Conservation (phyloP, 2,329 filamentous ascomycete species). For the Pleochaeta shiraiana region DNA sequence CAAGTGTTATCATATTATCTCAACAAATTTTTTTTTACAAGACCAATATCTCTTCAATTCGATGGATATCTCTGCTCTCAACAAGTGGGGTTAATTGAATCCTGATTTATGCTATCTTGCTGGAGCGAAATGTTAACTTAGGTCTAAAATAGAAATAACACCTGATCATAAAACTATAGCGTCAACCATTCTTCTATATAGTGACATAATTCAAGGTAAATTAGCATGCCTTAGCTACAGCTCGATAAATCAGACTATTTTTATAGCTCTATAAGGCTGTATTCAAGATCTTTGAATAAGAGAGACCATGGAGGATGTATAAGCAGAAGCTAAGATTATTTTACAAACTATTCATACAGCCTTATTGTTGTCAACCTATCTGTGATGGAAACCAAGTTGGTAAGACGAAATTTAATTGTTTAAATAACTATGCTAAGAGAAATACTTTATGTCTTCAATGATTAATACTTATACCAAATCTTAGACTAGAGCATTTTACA, state of each 20-base stretch:
- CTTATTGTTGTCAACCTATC: too few species aligned
- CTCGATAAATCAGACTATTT: not conserved
- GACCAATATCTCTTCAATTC: not conserved
- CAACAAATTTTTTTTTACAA: too few species aligned
- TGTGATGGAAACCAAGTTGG: too few species aligned
- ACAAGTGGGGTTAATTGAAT: not conserved
- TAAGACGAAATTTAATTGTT: too few species aligned
- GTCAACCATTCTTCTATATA: not conserved
- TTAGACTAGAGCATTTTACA: too few species aligned
- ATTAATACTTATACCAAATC: too few species aligned
- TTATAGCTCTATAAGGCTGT: not conserved
- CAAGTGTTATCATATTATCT: too few species aligned
- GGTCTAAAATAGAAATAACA: not conserved
- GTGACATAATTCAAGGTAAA: too few species aligned
- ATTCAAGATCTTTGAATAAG: not conserved
- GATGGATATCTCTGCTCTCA: not conserved
- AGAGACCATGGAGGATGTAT: not conserved
- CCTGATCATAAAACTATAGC: not conserved
- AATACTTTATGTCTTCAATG: too few species aligned
- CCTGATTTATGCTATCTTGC: not conserved
- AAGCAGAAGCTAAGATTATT: not conserved
- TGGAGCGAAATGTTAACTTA: not conserved
- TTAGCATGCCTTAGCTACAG: not conserved
- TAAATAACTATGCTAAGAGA: too few species aligned
- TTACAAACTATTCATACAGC: not conserved